Conservation (phyloP, 2,329 filamentous ascomycete species). For the Chrysosporium queenslandicum region DNA sequence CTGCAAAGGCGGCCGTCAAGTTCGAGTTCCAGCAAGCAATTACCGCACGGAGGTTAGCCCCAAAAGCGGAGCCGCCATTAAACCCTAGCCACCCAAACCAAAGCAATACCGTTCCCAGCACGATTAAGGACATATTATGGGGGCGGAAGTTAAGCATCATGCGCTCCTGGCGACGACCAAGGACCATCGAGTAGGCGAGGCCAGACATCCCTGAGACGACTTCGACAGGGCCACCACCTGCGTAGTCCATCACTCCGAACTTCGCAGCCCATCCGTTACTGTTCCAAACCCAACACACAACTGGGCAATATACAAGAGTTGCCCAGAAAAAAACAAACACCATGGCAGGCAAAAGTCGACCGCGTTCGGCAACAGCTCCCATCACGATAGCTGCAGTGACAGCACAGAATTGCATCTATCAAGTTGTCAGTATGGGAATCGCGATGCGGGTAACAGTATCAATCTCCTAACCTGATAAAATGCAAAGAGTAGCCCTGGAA, state of each 20-base stretch:
- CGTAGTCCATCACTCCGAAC: slow-evolving; percentile 91
- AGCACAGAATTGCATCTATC: slow-evolving; percentile 89
- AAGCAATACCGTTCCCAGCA: slow-evolving; percentile 85
- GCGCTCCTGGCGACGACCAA: slow-evolving; percentile 92
- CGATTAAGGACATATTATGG: slow-evolving; percentile 96
- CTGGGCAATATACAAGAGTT: slow-evolving; percentile 91
- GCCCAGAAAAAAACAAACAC: slow-evolving; percentile 95
- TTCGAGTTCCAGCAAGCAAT: slow-evolving; percentile 99
- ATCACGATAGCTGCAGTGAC: slow-evolving; percentile 86
- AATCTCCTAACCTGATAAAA: slow-evolving; percentile 66
- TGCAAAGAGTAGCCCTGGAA: slow-evolving; percentile 82
- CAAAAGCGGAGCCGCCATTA: slow-evolving; percentile 92
- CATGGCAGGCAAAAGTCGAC: slow-evolving; percentile 84
- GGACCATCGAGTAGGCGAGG: slow-evolving; percentile 88
- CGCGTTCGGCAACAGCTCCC: slow-evolving; percentile 86
- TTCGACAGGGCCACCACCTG: slow-evolving; percentile 92
- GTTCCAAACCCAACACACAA: slow-evolving; percentile 97
- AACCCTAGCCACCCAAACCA: slow-evolving; percentile 99
- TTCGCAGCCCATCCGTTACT: slow-evolving; percentile 83
- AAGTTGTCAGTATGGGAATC: background rate
- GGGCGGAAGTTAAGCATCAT: slow-evolving; percentile 99
- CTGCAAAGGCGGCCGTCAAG: slow-evolving; percentile 80
- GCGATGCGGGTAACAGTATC: background rate
- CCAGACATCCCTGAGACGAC: slow-evolving; percentile 90
- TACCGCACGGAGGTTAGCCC: slow-evolving; percentile 82